phyloP scores from a whole-genome alignment of 2,329 filamentous ascomycete species.

The Dothiorella sarmentorum region DNA sequence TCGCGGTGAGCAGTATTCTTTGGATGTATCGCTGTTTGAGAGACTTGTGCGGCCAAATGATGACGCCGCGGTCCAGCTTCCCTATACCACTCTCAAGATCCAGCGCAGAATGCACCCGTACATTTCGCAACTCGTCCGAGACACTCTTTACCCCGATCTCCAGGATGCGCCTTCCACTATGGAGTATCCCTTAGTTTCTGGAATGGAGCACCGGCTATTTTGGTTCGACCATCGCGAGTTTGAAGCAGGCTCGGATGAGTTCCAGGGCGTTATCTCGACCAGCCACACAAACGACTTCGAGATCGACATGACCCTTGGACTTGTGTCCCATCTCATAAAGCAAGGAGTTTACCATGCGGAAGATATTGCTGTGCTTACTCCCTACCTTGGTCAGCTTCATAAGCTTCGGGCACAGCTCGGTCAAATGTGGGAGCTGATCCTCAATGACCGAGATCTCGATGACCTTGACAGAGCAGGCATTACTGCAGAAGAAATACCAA shows the following conservation, averaged over 20 bases:
- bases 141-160: conserved; percentile 56
- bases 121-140: conserved; percentile 57
- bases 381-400: conserved; percentile 58
- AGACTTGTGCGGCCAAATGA: conserved; percentile 43
- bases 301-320: conserved; percentile 57
- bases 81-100: conserved; percentile 43
- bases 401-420: conserved; percentile 48
- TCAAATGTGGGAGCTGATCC: conserved; percentile 55
- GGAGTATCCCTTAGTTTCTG: conserved; percentile 48
- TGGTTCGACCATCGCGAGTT: conserved; percentile 59
- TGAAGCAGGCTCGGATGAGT: conserved; percentile 35
- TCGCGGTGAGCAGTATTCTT: conserved; percentile 47
- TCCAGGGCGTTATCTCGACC: conserved; percentile 25
- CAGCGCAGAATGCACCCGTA: conserved; percentile 65
- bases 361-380: conserved; percentile 70
- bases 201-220: conserved; percentile 54
- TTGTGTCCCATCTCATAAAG: conserved; percentile 63
- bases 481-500: conserved; percentile 23
- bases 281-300: conserved; percentile 59
- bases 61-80: conserved; percentile 14
- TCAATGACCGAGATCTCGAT: conserved; percentile 61
- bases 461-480: conserved; percentile 42
- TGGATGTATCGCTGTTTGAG: conserved; percentile 63
- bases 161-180: conserved; percentile 46
- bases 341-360: conserved; percentile 59